Conservation (phyloP, 345 rosid genomes). For the Populus euphratica region DNA sequence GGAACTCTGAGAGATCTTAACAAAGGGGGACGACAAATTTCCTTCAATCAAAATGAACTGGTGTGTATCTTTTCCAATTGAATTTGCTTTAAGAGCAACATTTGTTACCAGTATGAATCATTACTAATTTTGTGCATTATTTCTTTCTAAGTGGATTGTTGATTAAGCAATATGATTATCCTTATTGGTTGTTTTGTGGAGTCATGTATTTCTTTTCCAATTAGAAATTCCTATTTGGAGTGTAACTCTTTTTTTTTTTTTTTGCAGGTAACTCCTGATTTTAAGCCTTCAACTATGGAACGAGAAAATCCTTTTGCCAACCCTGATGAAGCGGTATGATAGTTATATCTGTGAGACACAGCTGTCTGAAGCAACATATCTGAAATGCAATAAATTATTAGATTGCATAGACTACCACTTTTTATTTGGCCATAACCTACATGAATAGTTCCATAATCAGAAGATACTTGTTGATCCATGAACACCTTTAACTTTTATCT, state of each 20-base stretch:
- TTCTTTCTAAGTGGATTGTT: not conserved
- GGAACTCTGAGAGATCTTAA: conserved; percentile 51
- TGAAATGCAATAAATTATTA: not conserved
- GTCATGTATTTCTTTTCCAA: not conserved
- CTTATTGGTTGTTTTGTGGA: conserved; percentile 1
- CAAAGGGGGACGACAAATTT: conserved; percentile 33
- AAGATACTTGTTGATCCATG: not conserved
- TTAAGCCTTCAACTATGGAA: conserved; percentile 35
- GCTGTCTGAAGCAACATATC: not conserved
- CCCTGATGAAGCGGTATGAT: conserved; percentile 38
- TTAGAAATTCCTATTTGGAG: not conserved
- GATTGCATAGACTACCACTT: not conserved
- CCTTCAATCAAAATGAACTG: conserved; percentile 32
- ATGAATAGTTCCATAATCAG: not conserved
- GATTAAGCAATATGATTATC: not conserved
- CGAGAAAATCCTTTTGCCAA: conserved; percentile 31
- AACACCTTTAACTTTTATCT: conserved; percentile 1
- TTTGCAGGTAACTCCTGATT: conserved; percentile 35
- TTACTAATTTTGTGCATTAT: not conserved
- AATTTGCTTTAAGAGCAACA: not conserved
- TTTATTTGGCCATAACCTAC: not conserved
- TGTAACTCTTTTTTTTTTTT: not conserved
- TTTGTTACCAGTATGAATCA: not conserved
- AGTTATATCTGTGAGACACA: conserved; percentile 2
- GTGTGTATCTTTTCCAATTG: conserved; percentile 25